Percentiles rank a stretch among this genome's conserved stretches.
Evolutionary conservation across 2,329 filamentous ascomycete species (phyloP).

Genomic region (Claviceps cyperi): DNA sequence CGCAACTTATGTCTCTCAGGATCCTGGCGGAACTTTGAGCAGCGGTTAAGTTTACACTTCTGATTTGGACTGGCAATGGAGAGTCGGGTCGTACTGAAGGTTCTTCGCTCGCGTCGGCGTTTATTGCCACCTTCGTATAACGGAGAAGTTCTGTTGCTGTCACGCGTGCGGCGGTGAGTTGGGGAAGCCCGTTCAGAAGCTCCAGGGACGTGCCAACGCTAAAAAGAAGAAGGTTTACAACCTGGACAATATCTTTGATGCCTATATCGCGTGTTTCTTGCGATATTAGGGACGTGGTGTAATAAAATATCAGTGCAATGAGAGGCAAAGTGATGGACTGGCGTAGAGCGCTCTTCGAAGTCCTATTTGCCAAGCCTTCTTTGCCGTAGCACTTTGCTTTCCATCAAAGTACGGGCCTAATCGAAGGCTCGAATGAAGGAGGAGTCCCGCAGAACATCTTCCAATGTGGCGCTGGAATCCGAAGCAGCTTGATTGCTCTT

Average conservation of each 20-base stretch:
- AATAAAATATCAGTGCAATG: constrained; percentile 71
- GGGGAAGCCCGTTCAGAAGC: constrained; percentile 62
- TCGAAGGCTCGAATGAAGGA: constrained; percentile 60
- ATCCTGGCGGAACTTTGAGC: not conserved
- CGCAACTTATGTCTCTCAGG: constrained; percentile 29
- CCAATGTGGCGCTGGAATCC: constrained; percentile 40
- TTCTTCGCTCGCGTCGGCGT: not conserved
- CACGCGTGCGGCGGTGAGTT: constrained; percentile 60
- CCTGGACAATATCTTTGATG: constrained; percentile 50
- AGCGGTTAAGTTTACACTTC: constrained; percentile 43
- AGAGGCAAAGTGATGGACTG: constrained; percentile 58
- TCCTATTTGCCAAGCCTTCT: constrained; percentile 43
- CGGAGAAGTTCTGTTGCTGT: constrained; percentile 57
- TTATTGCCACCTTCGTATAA: constrained; percentile 38
- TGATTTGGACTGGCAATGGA: constrained; percentile 31
- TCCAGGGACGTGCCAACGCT: constrained; percentile 58
- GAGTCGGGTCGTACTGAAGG: constrained; percentile 21
- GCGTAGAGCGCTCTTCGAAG: constrained; percentile 50
- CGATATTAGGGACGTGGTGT: constrained; percentile 52
- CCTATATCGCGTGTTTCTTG: constrained; percentile 27
- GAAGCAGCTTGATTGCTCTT: constrained; percentile 50
- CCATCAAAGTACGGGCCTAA: constrained; percentile 56
- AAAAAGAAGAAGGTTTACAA: constrained; percentile 74
- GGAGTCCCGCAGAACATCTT: constrained; percentile 67
- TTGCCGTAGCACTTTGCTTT: constrained; percentile 43